Evolutionary conservation across 2,329 filamentous ascomycete species (phyloP), one percentile per base, ranked within the genome.

Genomic region (Didymella exigua): DNA sequence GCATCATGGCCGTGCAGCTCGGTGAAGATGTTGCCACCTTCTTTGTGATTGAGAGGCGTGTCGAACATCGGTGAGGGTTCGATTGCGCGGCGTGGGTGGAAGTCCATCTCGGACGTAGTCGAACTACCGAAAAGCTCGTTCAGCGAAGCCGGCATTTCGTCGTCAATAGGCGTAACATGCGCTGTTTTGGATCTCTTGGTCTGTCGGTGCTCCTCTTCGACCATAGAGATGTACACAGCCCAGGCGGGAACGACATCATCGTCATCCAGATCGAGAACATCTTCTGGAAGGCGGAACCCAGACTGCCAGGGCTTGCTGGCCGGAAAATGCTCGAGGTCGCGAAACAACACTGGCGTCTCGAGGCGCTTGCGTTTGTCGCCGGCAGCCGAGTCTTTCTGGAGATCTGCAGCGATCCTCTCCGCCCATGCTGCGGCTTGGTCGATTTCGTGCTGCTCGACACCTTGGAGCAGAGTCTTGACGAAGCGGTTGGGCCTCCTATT

Each of bases 1-100:
- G 40, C 42, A 27, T 60, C 58, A 13, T 64, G 59, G 36, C 61
- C 61, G 41, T 64, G 61, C 8, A 61, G 58, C 55, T 69, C 61
- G 14, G 56, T 53, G 56, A 74, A 75, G 38, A 74, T 54, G 37
- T 75, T 75, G 42, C 38, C 56, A 34, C 63, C 66, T 29, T 66
- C 45, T 13, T 58, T 58, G 26, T 66, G 62, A 4, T 56, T 41
- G 7, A 55, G 27, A 3, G 58, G 45, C 14, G 55, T 55, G 10
- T 58, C 56, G 55, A 74, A 74, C 66, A 73, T 70, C 11, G 71
- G 71, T 3, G 71, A 73, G 10, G 71, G 68, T 9, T 66, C 59
- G 21, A 57, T 54, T 13, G 69, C 62, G 16, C 68, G 63, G 11
- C 72, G 68, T 18, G 72, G 72, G n/a, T 67, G 63, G 5, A 70